Base-by-base conservation (phyloP, 192 early-diverging fungal species). In the Gorgonomyces haynaldii region DNA sequence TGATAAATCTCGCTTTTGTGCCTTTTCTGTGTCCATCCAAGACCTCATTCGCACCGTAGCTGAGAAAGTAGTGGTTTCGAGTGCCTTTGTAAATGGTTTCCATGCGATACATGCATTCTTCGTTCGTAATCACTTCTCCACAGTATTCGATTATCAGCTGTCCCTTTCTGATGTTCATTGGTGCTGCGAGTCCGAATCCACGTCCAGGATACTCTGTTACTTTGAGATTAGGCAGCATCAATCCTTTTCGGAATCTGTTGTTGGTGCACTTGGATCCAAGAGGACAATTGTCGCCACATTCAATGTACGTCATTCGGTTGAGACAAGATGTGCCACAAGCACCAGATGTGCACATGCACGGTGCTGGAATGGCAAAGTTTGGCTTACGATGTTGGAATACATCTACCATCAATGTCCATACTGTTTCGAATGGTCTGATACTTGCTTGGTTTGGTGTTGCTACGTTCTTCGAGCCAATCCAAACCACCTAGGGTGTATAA, bases 1-100 rank as follows among this genome's bases (percentile, higher is more conserved):
- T 91, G 12, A 88, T 76, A 58, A 88, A 91, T 30, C 88, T 66
- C 31, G 86, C 88, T 6, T 79, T 74, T 6, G 81, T 84, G 4
- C 88, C 88, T 37, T 85, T 85, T 38, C 64, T 42, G 29, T 71
- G 74, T 12, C 74, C 88, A 64, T 91, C 88, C 17, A 91, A 70
- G 13, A 91, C 86, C 44, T 86, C 84, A 1, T 76, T 72, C 7
- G 68, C 56, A 29, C 70, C 67, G 50, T 86, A 89, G 39, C 82
- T 76, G 19, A 91, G 56, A 55, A 91, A 88, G 53, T 91, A 91
- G 57, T 86, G 74, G 51, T 83, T 79, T 15, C 71, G 63, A 21
- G 67, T 58, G 26, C 72, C 61, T 27, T 60, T 63, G 54, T 90
- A 90, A 4, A 76, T 61, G 7, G 70, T 75, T 13, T 69, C 52